phyloP scores from a whole-genome alignment of 176 grass and related monocot species.

The Melocanna baccifera region DNA sequence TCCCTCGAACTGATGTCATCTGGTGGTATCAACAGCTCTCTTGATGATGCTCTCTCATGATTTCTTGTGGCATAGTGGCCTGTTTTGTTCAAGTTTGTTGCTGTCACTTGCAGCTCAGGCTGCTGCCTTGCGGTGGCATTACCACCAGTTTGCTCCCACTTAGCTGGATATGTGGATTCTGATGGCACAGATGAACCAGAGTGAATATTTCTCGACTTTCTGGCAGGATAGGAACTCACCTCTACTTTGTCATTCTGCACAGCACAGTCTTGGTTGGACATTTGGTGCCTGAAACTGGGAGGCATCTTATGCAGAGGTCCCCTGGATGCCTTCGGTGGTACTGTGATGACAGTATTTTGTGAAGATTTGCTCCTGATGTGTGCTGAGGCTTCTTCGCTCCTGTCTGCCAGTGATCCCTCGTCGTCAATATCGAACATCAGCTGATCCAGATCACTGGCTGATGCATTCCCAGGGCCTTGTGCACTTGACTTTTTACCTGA shows the following conservation, averaged over 20 bases:
- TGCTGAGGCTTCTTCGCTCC: constrained; percentile 14
- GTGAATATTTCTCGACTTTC: not conserved
- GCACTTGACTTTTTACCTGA: constrained; percentile 18
- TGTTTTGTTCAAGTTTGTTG: not conserved
- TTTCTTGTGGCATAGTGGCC: not conserved
- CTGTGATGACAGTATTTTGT: not conserved
- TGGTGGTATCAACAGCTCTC: constrained; percentile 4
- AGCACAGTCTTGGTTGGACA: not conserved
- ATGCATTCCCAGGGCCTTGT: constrained; percentile 17
- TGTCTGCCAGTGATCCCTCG: not conserved
- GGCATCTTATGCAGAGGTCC: not conserved
- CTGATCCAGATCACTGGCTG: constrained; percentile 34
- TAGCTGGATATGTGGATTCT: constrained; percentile 27
- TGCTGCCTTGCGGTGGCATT: not conserved
- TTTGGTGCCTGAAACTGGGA: not conserved
- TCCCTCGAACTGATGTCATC: not conserved
- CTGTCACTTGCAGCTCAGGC: not conserved
- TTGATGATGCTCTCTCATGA: not conserved
- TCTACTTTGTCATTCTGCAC: not conserved
- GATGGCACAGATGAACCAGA: constrained; percentile 34
- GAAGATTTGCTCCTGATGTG: not conserved
- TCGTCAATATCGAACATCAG: constrained; percentile 37
- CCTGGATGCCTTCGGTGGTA: not conserved
- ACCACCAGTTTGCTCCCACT: not conserved
- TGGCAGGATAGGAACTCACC: not conserved